Evolutionary conservation across 1,284 basidiomycete genomes (phyloP), one percentile per base, ranked within the genome.

Genomic region (Cystobasidiaceae sp.): DNA sequence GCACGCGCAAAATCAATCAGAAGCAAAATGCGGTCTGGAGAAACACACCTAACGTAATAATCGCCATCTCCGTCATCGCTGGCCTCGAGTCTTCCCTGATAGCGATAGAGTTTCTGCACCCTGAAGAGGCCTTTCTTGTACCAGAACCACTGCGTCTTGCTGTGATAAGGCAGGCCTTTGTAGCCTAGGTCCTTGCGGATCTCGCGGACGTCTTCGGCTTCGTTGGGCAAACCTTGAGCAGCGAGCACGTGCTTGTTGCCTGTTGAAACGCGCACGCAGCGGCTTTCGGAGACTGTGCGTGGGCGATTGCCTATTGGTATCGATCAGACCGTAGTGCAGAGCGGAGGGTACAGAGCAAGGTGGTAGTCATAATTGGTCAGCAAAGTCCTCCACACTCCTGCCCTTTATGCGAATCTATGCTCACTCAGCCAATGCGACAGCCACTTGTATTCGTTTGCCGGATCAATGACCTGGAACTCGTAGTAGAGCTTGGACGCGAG

Each of bases 121-220:
- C 39, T 37, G 28, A 56, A 56, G 21, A 56, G 28, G 21, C 54
- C 54, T n/a, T 41, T 41, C 21, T 44, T 37, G 32, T 43, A 28
- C 5, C 19, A 23, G 39, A 56, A 56, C 39, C 41, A 56, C 1
- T 39, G n/a, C 15, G 37, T 2, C 9, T 27, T 41, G 32, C 17
- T 3, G 4, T 13, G 3, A 28, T 15, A 21, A 6, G 39, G 39
- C 5, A 27, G 13, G 7, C 37, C 37, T 13, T 23, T 3, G n/a
- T 56, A 56, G 27, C 54, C 54, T 4, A 56, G 19, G 5, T 56
- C 27, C 32, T 56, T 39, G 28, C 54, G 37, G 19, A 56, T 41
- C 13, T 3, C 39, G 30, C 21, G 15, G 6, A 32, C 19, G 6
- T 43, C 41, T 11, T 3, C 17, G 6, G 37, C 3, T 44, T 56